Conservation (phyloP, 768 basidiomycete species). For the Austroboletus festivus region DNA sequence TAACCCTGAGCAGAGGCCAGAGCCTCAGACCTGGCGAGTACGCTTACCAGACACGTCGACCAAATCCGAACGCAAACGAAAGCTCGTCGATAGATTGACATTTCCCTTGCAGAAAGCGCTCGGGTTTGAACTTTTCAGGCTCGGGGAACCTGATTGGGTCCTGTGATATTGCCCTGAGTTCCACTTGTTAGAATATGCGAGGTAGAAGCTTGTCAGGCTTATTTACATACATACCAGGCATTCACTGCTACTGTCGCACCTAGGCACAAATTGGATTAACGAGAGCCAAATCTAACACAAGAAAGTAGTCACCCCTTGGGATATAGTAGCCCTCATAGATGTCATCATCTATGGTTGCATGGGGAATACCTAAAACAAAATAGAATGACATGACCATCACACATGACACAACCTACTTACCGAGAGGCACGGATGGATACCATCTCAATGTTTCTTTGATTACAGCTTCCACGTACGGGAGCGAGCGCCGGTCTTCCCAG, state of each 20-base stretch:
- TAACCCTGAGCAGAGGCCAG: too few species aligned
- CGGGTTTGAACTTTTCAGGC: slow-evolving; percentile 38
- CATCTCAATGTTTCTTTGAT: slow-evolving; percentile 26
- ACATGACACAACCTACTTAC: background rate
- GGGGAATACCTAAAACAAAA: slow-evolving; percentile 35
- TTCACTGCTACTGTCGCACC: too few species aligned
- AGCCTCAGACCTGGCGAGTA: background rate
- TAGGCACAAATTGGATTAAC: too few species aligned
- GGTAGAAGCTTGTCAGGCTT: too few species aligned
- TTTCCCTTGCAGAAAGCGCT: slow-evolving; percentile 27
- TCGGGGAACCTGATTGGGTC: slow-evolving; percentile 30
- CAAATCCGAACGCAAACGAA: slow-evolving; percentile 35
- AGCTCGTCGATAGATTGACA: slow-evolving; percentile 6
- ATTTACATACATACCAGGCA: too few species aligned
- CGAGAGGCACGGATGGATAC: slow-evolving; percentile 15
- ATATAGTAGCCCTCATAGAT: slow-evolving; percentile 47
- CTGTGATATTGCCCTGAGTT: too few species aligned
- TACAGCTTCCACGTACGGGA: slow-evolving; percentile 23
- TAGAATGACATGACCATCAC: background rate
- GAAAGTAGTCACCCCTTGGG: slow-evolving; percentile 34
- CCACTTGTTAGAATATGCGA: too few species aligned
- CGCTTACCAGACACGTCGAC: slow-evolving; percentile 36
- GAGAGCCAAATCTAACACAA: too few species aligned
- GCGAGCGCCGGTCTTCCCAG: slow-evolving; percentile 17
- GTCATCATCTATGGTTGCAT: slow-evolving; percentile 37